phyloP scores from a whole-genome alignment of 2,329 filamentous ascomycete species.

The Pyricularia grisea region DNA sequence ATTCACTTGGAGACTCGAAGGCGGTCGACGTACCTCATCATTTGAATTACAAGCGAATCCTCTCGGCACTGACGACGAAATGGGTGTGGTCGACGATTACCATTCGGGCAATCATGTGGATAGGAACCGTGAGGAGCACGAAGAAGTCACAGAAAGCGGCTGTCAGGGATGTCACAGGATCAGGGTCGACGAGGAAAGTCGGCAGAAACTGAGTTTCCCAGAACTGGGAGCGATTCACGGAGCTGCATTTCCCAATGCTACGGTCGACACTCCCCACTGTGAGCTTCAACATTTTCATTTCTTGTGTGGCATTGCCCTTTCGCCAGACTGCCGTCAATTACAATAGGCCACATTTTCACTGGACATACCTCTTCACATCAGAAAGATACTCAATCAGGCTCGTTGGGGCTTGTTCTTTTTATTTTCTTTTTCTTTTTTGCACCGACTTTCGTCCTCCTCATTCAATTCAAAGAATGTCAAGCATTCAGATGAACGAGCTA shows the following conservation, averaged over 20 bases:
- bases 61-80: background rate
- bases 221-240: background rate
- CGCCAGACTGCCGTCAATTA: background rate
- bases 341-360: background rate
- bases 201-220: background rate
- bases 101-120: background rate
- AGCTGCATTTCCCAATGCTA: background rate
- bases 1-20: conserved; percentile 6
- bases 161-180: conserved; percentile 5
- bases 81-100: background rate
- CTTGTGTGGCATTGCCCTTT: background rate
- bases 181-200: background rate
- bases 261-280: background rate
- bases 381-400: background rate
- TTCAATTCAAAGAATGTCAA: background rate
- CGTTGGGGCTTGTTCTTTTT: background rate
- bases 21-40: conserved; percentile 3
- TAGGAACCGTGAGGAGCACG: background rate
- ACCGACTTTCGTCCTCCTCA: background rate
- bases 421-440: too few species aligned
- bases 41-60: background rate
- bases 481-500: background rate
- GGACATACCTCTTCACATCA: background rate
- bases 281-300: background rate
- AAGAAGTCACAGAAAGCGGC: background rate